phyloP scores from a whole-genome alignment of 345 rosid genomes.

The Citrus sp. region DNA sequence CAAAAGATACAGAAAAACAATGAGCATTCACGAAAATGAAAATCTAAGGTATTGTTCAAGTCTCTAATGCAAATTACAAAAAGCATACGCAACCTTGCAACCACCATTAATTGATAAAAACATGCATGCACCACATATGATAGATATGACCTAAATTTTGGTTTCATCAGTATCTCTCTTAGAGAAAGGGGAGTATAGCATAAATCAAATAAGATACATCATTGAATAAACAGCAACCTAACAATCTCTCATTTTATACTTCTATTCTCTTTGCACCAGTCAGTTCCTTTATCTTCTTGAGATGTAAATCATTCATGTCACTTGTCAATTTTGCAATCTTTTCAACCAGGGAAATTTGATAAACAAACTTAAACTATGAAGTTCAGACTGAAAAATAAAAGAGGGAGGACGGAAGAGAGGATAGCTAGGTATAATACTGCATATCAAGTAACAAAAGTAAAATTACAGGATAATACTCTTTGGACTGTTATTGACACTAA shows the following conservation, averaged over 20 bases:
- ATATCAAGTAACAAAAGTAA: background rate
- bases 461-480: background rate
- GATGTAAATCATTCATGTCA: background rate
- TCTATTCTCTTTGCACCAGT: background rate
- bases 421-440: background rate
- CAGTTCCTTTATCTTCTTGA: background rate
- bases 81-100: background rate
- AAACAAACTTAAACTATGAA: background rate
- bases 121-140: background rate
- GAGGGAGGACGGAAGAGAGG: background rate
- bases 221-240: background rate
- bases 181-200: background rate
- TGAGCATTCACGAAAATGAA: background rate
- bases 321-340: background rate
- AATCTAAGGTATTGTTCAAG: background rate
- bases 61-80: background rate
- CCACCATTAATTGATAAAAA: background rate
- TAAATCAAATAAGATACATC: background rate
- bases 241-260: background rate
- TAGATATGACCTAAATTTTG: constrained; percentile 3
- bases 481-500: background rate
- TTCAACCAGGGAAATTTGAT: background rate
- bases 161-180: background rate
- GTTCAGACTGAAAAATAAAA: background rate
- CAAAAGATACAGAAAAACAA: background rate